Base-by-base conservation (phyloP, 2,329 filamentous ascomycete species). In the Pyrenochaeta sp. region DNA sequence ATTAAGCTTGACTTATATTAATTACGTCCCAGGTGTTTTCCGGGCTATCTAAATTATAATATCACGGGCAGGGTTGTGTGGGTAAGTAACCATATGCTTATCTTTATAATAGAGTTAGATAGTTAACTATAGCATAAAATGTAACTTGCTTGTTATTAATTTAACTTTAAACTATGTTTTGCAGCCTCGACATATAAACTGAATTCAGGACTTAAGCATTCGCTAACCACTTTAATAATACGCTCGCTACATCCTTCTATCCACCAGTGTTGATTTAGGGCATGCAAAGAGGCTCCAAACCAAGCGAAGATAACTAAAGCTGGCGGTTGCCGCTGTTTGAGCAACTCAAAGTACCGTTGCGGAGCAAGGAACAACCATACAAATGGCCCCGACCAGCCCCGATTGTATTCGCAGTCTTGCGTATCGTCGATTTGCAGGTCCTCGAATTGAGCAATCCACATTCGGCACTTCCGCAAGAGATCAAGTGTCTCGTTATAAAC, bases 171-270 rank as follows among this genome's bases (percentile, higher is more conserved):
- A n/a, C n/a, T n/a, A n/a, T n/a, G n/a, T n/a, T n/a, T n/a, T n/a
- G n/a, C n/a, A n/a, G n/a, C n/a, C n/a, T n/a, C n/a, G n/a, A n/a
- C n/a, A n/a, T n/a, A n/a, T n/a, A n/a, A n/a, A n/a, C n/a, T n/a
- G n/a, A n/a, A n/a, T n/a, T n/a, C n/a, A 17, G 48, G 40, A 2
- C 58, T 51, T 13, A 61, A 29, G 9, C 37, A 53, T 4, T 54
- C 53, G 15, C 48, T 42, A 4, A 56, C 44, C 3, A 39, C 49
- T 3, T 22, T 40, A 2, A 60, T 54, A 6, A 60, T 58, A 21
- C 48, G 56, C 21, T 48, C 49, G 1, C 57, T 57, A 10, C 57
- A 62, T 6, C 57, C 53, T 23, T 60, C 51, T 26, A 48, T 49
- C 55, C 57, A 62, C 58, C 57, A 62, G 24, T 44, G 47, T 11